A percentile compares a stretch with the other conserved stretches of the same genome.
Conservation (phyloP, 805 yeast genomes). For the Saccharomycopsis oosterbeekiorum region DNA sequence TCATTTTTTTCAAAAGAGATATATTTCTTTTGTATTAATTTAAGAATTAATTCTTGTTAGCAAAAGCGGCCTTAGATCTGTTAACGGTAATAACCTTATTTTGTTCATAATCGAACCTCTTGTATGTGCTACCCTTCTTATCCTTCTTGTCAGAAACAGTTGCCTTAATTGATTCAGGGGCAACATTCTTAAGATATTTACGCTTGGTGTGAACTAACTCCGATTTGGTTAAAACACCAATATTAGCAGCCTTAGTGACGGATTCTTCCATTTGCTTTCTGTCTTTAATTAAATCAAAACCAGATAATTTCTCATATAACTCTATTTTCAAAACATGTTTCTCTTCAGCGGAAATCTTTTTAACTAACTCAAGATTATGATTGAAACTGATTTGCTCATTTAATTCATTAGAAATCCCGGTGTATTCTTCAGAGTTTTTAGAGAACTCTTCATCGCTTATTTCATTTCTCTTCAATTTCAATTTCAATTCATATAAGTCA, state of each 20-base stretch:
- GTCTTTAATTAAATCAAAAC: conserved; percentile 30
- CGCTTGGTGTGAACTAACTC: conserved; percentile 34
- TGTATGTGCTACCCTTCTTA: conserved; percentile 34
- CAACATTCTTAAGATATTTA: conserved; percentile 44
- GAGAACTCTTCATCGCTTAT: conserved; percentile 25
- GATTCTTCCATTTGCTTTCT: conserved; percentile 30
- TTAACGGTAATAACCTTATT: conserved; percentile 43
- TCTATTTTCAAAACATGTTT: conserved; percentile 21
- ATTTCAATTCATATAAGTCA: conserved; percentile 34
- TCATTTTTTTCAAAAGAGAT: neutral
- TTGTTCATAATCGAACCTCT: conserved; percentile 52
- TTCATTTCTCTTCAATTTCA: conserved; percentile 32
- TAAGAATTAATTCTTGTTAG: neutral
- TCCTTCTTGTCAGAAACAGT: conserved; percentile 28
- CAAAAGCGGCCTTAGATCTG: conserved; percentile 44
- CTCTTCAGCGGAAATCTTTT: conserved; percentile 28
- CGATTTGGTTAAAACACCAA: conserved; percentile 26
- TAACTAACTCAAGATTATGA: conserved; percentile 28
- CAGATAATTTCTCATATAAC: conserved; percentile 26
- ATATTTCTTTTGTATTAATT: neutral
- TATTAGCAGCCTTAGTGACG: conserved; percentile 23
- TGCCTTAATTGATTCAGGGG: conserved; percentile 35
- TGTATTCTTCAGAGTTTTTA: conserved; percentile 26
- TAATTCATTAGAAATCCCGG: conserved; percentile 28
- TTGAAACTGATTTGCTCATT: conserved; percentile 38